These are phyloP conservation scores for Amanita rubescens DNA, from an alignment of 768 basidiomycete species.

Conservation along the genomic window DNA sequence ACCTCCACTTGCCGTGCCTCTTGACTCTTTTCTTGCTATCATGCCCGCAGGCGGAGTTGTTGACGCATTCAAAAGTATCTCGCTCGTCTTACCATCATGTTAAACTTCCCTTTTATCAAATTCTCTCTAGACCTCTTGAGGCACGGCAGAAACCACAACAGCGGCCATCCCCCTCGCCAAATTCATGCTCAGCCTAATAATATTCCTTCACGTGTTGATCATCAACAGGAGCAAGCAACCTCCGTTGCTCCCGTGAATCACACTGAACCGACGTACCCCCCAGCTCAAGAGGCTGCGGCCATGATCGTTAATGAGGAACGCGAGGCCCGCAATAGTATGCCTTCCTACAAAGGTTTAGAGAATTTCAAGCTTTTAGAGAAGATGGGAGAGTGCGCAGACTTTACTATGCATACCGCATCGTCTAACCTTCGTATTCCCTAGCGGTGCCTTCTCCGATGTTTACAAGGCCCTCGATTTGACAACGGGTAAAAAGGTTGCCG, in stretches of 20 bases:
- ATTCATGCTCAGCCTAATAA: constrained; percentile 8
- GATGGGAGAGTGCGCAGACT: constrained; percentile 83
- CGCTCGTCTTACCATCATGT: constrained; percentile 10
- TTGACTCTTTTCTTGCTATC: not conserved
- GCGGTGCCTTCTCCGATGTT: constrained; percentile 97
- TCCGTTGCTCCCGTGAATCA: constrained; percentile 11
- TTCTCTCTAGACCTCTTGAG: constrained; percentile 61
- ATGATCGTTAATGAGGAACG: constrained; percentile 71
- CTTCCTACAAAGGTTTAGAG: constrained; percentile 80
- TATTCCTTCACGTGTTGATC: constrained; percentile 21
- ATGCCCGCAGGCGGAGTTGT: constrained; percentile 64
- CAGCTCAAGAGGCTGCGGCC: constrained; percentile 44
- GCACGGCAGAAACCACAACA: constrained; percentile 66
- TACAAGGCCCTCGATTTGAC: constrained; percentile 82
- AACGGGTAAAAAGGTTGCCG: constrained; percentile 75
- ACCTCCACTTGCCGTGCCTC: constrained; percentile 2
- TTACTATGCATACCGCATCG: constrained; percentile 13
- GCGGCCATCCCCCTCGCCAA: constrained; percentile 17
- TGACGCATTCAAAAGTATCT: constrained; percentile 80
- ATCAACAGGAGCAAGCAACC: constrained; percentile 27
- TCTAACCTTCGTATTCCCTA: constrained; percentile 21
- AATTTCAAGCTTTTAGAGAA: constrained; percentile 69
- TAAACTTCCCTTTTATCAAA: constrained; percentile 11
- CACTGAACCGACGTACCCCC: constrained; percentile 19
- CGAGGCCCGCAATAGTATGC: constrained; percentile 69